Conservation (phyloP, 2,329 filamentous ascomycete genomes). For the Ceratocystis harringtonii region DNA sequence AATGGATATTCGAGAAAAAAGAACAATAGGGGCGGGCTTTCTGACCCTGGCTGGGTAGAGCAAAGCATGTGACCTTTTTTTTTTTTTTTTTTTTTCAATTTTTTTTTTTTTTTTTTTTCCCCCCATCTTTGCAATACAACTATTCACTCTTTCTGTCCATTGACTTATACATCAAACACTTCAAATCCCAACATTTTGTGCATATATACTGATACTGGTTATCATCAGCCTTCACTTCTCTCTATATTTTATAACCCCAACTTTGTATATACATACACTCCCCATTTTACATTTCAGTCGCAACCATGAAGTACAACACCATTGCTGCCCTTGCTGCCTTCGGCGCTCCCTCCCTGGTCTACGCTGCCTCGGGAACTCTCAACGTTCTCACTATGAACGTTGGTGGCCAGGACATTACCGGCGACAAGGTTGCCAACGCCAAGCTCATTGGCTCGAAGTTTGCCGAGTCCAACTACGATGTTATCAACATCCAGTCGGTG, state of each 20-base stretch:
- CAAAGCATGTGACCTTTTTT: background rate
- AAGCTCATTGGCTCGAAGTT: conserved; percentile 41
- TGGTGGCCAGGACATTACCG: conserved; percentile 45
- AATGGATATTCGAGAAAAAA: background rate
- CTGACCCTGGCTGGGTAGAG: background rate
- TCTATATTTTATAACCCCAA: background rate
- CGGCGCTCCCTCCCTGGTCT: conserved; percentile 11
- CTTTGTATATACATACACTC: background rate
- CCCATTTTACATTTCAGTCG: background rate
- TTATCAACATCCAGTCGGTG: conserved; percentile 51
- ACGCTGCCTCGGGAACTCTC: conserved; percentile 27
- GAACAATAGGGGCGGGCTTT: background rate
- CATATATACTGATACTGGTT: background rate
- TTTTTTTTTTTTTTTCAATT: no score
- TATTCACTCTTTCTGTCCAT: background rate
- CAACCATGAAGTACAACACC: conserved; percentile 15
- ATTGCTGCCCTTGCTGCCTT: conserved; percentile 10
- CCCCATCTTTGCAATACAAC: background rate
- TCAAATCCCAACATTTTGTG: background rate
- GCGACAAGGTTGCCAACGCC: conserved; percentile 45
- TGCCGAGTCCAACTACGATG: conserved; percentile 40
- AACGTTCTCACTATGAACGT: conserved; percentile 43
- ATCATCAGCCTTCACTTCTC: background rate
- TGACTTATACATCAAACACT: conserved; percentile 1
- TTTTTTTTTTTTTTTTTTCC: no score